Percentiles rank a stretch among this genome's conserved stretches.
Conservation (phyloP, 2,329 filamentous ascomycete species). For the Monilinia fructigena region DNA sequence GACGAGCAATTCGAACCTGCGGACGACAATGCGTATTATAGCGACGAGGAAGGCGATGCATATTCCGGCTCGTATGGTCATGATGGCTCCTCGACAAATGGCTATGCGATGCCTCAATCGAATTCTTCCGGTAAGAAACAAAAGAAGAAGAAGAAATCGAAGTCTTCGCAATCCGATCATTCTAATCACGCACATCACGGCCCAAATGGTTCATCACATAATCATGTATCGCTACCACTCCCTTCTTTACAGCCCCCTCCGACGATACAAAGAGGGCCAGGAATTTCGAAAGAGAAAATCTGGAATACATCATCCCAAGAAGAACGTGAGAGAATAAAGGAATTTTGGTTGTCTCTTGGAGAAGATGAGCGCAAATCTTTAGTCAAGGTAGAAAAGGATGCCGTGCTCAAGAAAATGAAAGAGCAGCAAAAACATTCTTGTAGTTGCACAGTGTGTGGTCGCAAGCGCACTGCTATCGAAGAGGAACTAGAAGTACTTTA, state of each 20-base stretch:
- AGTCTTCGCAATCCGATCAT: slow-evolving; percentile 31
- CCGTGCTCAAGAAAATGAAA: slow-evolving; percentile 98
- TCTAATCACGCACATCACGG: slow-evolving; percentile 29
- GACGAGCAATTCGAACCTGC: slow-evolving; percentile 45
- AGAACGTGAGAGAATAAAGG: slow-evolving; percentile 94
- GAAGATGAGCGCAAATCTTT: slow-evolving; percentile 93
- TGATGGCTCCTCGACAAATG: slow-evolving; percentile 38
- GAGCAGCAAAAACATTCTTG: slow-evolving; percentile 99
- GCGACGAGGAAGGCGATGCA: slow-evolving; percentile 50
- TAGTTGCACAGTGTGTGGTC: slow-evolving; percentile 94
- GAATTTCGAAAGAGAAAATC: slow-evolving; percentile 69
- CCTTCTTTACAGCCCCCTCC: slow-evolving; percentile 42
- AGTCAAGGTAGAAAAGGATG: slow-evolving; percentile 98
- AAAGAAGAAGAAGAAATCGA: slow-evolving; percentile 45
- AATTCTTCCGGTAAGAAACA: slow-evolving; percentile 40
- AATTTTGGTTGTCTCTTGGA: slow-evolving; percentile 93
- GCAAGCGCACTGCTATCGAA: slow-evolving; percentile 95
- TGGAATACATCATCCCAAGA: slow-evolving; percentile 96
- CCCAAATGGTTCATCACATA: slow-evolving; percentile 36
- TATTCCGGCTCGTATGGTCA: slow-evolving; percentile 41
- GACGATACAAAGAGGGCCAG: slow-evolving; percentile 42
- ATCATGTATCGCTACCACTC: slow-evolving; percentile 39
- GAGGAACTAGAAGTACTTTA: slow-evolving; percentile 97
- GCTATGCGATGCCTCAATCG: slow-evolving; percentile 34
- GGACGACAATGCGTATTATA: slow-evolving; percentile 55